Percentiles rank a stretch among this genome's conserved stretches.
These are phyloP conservation scores for Sarocladiaceae sp. DNA, from an alignment of 2,329 filamentous ascomycete genomes.

Conservation along the genomic window DNA sequence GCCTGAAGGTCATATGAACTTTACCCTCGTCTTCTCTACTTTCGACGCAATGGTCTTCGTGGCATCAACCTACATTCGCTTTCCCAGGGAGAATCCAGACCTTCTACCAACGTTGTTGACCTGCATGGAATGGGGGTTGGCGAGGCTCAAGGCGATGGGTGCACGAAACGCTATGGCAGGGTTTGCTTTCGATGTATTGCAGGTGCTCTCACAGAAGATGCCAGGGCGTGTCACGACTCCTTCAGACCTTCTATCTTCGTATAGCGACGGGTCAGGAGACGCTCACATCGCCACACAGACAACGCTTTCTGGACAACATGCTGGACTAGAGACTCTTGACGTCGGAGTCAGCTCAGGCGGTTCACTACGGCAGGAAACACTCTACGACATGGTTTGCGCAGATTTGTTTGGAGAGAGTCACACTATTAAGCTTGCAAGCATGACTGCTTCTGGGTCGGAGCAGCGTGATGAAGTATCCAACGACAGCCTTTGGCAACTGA, in stretches of 20 bases:
- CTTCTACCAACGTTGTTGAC: slow-evolving; percentile 6
- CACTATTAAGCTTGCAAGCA: neutral
- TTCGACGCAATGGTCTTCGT: slow-evolving; percentile 13
- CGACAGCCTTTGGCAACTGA: neutral
- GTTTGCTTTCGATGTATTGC: slow-evolving; percentile 5
- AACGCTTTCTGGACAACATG: neutral
- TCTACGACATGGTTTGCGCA: neutral
- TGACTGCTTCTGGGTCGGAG: neutral
- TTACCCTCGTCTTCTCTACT: slow-evolving; percentile 11
- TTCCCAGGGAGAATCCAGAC: slow-evolving; percentile 8
- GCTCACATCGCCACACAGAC: neutral
- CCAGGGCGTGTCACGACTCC: neutral
- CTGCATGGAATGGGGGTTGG: slow-evolving; percentile 9
- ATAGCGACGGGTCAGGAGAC: neutral
- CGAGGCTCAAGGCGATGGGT: slow-evolving; percentile 8
- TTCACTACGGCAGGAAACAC: neutral
- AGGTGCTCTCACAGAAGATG: slow-evolving; percentile 6
- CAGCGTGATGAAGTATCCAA: neutral
- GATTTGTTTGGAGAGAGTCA: neutral
- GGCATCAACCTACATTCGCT: slow-evolving; percentile 10
- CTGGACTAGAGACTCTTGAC: neutral
- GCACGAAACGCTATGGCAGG: slow-evolving; percentile 10
- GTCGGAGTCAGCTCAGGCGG: neutral
- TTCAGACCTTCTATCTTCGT: neutral
- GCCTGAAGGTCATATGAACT: slow-evolving; percentile 5